Evolutionary conservation across 768 basidiomycete species (phyloP), one percentile per base, ranked within the genome.

Genomic region (Panus rudis): DNA sequence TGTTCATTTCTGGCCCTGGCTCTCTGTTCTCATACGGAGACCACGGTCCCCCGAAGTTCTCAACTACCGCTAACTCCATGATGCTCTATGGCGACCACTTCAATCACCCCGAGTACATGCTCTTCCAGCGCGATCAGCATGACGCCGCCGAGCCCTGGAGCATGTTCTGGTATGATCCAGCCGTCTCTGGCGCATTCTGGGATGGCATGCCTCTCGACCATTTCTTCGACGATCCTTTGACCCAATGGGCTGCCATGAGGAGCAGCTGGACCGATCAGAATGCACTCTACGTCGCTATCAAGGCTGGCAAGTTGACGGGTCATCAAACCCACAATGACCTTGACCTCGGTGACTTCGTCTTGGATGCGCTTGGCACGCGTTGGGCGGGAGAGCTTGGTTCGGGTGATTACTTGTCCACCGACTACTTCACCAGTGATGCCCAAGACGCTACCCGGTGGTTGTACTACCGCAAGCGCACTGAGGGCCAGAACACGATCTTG

Each of bases 281-380:
- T 53, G 91, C 89, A 3, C 55, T 88, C 16, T 97, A 76, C 66
- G 78, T 93, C 45, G 94, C 81, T 2, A 83, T 91, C 63, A 98
- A 97, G 68, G 86, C 85, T 3, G 91, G 94, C 23, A 74, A 68
- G 42, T 70, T 81, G 50, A 76, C 80, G 52, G 78, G 78, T 19
- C 92, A 93, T 61, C 92, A 97, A 67, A 92, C 91, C 0, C 93
- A 96, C 64, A 91, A 91, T 54, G 92, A 97, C 58, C 75, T 98
- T 47, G 96, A 99, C 59, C 77, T 73, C 39, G 96, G 96, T 50
- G 91, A 93, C 65, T 99, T 97, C 55, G 92, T 98, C 30, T 62
- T 98, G 24, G 96, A 99, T 59, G 92, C 92, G 10, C 69, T 94
- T 54, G 93, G 94, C 41, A 76, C 81, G 21, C 86, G 93, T 37